Base-by-base conservation (phyloP, 148 eudicot genomes). In the Oxyria digyna region DNA sequence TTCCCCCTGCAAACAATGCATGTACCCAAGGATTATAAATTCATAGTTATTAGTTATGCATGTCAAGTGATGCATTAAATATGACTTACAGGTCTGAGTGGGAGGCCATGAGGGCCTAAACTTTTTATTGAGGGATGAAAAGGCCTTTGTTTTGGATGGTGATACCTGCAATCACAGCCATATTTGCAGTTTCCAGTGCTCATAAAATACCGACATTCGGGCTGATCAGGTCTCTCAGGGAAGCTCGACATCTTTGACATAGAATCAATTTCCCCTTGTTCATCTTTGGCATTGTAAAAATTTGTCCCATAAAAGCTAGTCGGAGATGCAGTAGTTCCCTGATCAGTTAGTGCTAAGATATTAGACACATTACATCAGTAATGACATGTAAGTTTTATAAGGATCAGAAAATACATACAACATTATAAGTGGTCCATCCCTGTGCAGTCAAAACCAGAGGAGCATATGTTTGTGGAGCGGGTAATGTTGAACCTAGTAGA, bases 181-280 rank as follows among this genome's bases (percentile, higher is more conserved):
- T 78, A 85, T 80, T 83, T 83, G 80, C 89, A 85, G 74, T 40
- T 77, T 8, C 89, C 89, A 23, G 77, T 79, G 70, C 72, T 82
- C 87, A 85, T 85, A 70, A 76, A 85, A 73, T 83, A 74, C 3
- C 84, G 84, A 74, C 89, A 85, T 73, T 80, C 86, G 46, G 89
- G 89, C 69, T 81, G 81, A 45, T 79, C 86, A 1, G 86, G 84
- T 75, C 86, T 76, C 68, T 80, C 76, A 18, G 88, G 86, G 29
- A 81, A 77, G 78, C 24, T 31, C 13, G 67, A 63, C 23, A 63
- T 35, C 42, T 63, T 63, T 63, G 42, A 63, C 41, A 63, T n/a
- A 59, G 63, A 50, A n/a, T 63, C 67, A 7, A 31, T 14, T n/a
- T 31, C 21, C 14, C 40, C 67, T 15, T 31, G 18, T 14, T 15